Conservation (phyloP, 1,284 basidiomycete species). For the Ganoderma boninense region DNA sequence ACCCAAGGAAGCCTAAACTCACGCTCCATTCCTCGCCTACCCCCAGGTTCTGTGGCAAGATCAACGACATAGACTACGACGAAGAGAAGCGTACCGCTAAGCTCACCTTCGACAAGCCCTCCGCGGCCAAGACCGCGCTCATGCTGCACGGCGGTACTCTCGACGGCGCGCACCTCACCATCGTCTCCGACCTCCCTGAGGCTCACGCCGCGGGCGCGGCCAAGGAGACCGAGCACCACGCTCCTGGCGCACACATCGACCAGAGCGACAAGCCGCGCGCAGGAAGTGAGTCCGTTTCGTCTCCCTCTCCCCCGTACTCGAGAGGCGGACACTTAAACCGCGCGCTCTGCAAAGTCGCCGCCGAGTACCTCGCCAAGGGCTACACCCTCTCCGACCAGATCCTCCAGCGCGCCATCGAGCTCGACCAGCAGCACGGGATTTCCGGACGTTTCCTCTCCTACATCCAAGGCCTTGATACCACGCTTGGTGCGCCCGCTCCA, state of each 20-base stretch:
- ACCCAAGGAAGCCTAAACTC: conserved; percentile 2
- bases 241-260: conserved; percentile 54
- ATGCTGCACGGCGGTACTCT: conserved; percentile 83
- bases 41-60: conserved; percentile 81
- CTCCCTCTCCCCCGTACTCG: background rate
- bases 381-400: conserved; percentile 84
- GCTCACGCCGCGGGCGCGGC: conserved; percentile 69
- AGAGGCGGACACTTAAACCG: background rate
- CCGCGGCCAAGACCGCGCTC: conserved; percentile 82
- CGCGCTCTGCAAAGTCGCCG: conserved; percentile 62
- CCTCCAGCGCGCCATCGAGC: conserved; percentile 86
- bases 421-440: conserved; percentile 89
- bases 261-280: conserved; percentile 87
- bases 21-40: background rate
- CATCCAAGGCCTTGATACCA: conserved; percentile 74
- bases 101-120: conserved; percentile 79
- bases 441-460: conserved; percentile 85
- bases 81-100: conserved; percentile 51
- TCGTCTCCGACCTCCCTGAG: conserved; percentile 64
- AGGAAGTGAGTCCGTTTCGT: conserved; percentile 58
- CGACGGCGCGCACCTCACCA: conserved; percentile 65
- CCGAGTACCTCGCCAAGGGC: conserved; percentile 90
- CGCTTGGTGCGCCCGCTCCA: conserved; percentile 57
- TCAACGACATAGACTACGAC: conserved; percentile 66
- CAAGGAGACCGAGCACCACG: conserved; percentile 41